Conservation (phyloP, 2,329 filamentous ascomycete genomes). For the Arachnopeziza araneosa region DNA sequence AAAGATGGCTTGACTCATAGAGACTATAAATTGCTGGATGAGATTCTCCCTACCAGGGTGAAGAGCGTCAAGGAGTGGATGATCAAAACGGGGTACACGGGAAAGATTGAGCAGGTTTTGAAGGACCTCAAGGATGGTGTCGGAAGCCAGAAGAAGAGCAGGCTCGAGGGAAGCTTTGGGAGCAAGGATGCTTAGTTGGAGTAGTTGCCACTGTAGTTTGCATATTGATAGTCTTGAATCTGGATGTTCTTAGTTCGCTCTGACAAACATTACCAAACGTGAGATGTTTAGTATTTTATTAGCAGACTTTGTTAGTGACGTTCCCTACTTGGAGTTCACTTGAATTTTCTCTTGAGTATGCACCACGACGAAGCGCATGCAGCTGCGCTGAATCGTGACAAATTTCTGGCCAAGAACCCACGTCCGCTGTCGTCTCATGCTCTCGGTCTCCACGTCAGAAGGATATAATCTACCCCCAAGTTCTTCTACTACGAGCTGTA, state of each 20-base stretch:
- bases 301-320: too few relatives aligned
- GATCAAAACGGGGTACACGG: conserved; percentile 17
- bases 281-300: too few relatives aligned
- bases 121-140: conserved; percentile 3
- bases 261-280: too few relatives aligned
- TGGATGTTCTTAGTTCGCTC: too few relatives aligned
- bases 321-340: too few relatives aligned
- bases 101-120: conserved; percentile 9
- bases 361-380: too few relatives aligned
- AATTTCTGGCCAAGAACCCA: background rate
- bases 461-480: background rate
- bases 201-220: too few relatives aligned
- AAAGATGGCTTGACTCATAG: conserved; percentile 12
- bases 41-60: conserved; percentile 19
- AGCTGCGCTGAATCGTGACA: too few relatives aligned
- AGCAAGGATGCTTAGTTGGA: too few relatives aligned
- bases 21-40: conserved; percentile 22
- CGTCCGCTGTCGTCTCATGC: background rate
- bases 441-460: background rate
- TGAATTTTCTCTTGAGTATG: too few relatives aligned
- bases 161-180: too few relatives aligned
- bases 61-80: conserved; percentile 22
- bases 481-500: background rate
- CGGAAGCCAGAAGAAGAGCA: background rate
- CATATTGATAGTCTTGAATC: too few relatives aligned